Evolutionary conservation across 805 yeast species (phyloP), one percentile per base, ranked within the genome.

Genomic region (Candida krabiensis): DNA sequence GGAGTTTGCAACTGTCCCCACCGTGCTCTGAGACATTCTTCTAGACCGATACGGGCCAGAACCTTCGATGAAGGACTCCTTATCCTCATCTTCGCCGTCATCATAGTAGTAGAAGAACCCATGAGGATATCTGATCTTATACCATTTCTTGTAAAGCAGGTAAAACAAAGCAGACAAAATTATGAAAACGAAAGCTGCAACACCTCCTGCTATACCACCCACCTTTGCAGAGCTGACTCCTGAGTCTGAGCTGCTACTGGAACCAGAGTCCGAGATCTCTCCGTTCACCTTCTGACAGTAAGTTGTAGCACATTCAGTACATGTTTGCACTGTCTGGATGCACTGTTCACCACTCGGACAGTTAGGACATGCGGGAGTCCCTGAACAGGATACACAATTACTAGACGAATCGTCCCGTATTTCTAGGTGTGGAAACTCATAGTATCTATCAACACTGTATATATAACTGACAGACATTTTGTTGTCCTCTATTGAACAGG

Each of bases 161-260:
- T 55, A 68, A 44, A 71, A 64, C 17, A 66, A 49, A 19, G 66
- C 44, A 2, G 67, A 47, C 9, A 61, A 53, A 1, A 69, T 52
- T 4, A 74, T 42, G 1, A 76, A 49, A 2, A 64, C 68, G 13
- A 84, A 82, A 14, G 86, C 90, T 2, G 79, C 73, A 1, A 81
- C 80, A 18, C 89, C 90, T 16, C 89, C 91, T 0, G 82, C 85
- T 15, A 83, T 72, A 5, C 80, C 86, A 5, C 87, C 83, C 14
- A 69, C 59, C 33, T 69, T 55, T 8, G 64, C 54, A 16, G 51
- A 30, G 24, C 29, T 37, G 12, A 44, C 25, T 7, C 28, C n/a
- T 14, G 46, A 28, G 16, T 15, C 17, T 6, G 33, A 17, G 3
- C 39, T 25, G 8, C 23, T 15, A 6, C 39, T 29, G 14, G 28